Percentiles rank a stretch among this genome's conserved stretches.
phyloP scores from a whole-genome alignment of 2,329 filamentous ascomycete species.

The Blastomyces gilchristii region DNA sequence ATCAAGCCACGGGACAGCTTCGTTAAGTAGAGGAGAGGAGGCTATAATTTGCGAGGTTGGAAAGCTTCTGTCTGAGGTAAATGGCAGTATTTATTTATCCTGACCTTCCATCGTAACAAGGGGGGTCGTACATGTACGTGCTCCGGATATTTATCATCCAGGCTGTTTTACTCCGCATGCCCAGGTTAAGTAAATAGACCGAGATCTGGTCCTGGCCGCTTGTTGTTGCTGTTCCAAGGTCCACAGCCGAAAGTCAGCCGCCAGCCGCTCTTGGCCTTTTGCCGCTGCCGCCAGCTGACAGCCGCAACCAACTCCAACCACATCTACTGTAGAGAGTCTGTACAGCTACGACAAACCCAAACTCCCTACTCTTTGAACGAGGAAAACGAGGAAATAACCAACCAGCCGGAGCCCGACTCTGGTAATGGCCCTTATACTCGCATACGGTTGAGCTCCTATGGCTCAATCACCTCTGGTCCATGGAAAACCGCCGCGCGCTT shows the following conservation, averaged over 20 bases:
- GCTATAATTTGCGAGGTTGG: not conserved
- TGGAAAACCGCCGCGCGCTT: constrained; percentile 40
- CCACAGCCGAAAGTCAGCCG: not conserved
- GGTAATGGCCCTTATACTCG: constrained; percentile 11
- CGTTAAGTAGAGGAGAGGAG: not conserved
- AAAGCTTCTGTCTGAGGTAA: not conserved
- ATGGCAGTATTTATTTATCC: not conserved
- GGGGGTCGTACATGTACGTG: not conserved
- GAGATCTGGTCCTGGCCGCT: too few species aligned
- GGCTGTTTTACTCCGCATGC: too few species aligned
- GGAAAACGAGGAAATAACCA: not conserved
- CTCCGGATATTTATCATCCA: too few species aligned
- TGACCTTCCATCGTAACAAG: not conserved
- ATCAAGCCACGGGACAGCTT: not conserved
- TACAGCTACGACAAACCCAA: not conserved
- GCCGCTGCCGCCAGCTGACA: not conserved
- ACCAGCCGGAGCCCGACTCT: constrained; percentile 1
- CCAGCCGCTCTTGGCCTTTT: not conserved
- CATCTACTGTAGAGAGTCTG: too few species aligned
- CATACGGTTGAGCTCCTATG: constrained; percentile 14
- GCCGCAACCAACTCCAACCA: too few species aligned
- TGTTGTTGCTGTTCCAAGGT: too few species aligned
- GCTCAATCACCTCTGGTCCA: constrained; percentile 22
- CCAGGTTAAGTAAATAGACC: too few species aligned
- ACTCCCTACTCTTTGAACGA: not conserved